These are phyloP conservation scores for Gentiana straminea DNA, from an alignment of 257 asterid genomes.

Conservation along the genomic window DNA sequence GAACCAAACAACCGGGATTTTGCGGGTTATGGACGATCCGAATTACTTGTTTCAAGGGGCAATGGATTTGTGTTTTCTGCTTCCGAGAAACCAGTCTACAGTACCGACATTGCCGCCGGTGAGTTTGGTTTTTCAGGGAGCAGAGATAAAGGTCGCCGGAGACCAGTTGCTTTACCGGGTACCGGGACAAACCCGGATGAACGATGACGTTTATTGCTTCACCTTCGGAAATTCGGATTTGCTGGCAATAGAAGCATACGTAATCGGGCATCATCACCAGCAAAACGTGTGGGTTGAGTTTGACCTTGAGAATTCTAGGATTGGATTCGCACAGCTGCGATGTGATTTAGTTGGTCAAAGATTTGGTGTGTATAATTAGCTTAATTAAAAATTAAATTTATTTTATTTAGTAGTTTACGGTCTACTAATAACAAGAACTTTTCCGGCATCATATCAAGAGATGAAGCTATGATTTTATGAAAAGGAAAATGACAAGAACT, in stretches of 20 bases:
- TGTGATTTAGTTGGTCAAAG: constrained; percentile 59
- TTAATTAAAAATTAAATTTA: no score
- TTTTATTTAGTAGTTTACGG: background rate
- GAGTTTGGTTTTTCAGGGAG: constrained; percentile 57
- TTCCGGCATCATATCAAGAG: background rate
- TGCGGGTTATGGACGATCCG: constrained; percentile 66
- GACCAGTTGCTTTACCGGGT: constrained; percentile 49
- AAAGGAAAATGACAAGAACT: no score
- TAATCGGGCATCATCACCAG: constrained; percentile 81
- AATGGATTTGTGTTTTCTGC: constrained; percentile 58
- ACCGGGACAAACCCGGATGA: constrained; percentile 42
- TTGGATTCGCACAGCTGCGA: constrained; percentile 56
- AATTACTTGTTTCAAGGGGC: constrained; percentile 77
- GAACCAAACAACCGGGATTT: constrained; percentile 26
- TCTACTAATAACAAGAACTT: background rate
- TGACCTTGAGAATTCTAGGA: constrained; percentile 57
- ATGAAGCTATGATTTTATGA: no score
- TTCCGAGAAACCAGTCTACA: constrained; percentile 22
- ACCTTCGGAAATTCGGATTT: constrained; percentile 80
- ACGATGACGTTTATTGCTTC: constrained; percentile 57
- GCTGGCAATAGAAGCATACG: constrained; percentile 49
- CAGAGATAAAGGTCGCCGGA: constrained; percentile 43
- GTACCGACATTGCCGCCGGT: constrained; percentile 56
- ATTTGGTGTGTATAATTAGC: constrained; percentile 24
- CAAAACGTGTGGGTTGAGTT: constrained; percentile 81